Conservation (phyloP, 371 early-diverging fungal species). For the Mortierella sp. region DNA sequence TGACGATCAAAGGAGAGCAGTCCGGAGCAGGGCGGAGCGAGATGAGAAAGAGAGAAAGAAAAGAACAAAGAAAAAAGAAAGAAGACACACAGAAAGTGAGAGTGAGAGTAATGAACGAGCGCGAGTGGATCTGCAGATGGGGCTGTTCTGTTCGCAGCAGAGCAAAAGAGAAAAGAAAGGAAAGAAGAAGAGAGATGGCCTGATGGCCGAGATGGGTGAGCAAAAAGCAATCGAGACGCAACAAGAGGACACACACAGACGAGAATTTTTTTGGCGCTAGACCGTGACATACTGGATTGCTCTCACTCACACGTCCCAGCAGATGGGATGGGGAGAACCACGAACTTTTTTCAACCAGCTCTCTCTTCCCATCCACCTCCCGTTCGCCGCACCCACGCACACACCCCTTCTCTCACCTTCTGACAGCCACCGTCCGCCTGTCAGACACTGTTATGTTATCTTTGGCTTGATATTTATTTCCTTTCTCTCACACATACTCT, state of each 20-base stretch:
- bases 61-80: not conserved
- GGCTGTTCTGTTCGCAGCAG: too few relatives aligned
- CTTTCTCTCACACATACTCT: not conserved
- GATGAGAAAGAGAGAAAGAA: not conserved
- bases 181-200: not conserved
- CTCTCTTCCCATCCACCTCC: not conserved
- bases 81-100: not conserved
- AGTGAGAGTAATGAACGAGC: not conserved
- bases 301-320: too few relatives aligned
- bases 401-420: not conserved
- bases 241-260: too few relatives aligned
- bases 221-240: not conserved
- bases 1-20: not conserved
- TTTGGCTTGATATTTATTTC: too few relatives aligned
- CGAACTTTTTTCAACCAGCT: not conserved
- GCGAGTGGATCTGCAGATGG: not conserved
- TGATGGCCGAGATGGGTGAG: not conserved
- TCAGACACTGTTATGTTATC: too few relatives aligned
- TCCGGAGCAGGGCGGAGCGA: slow-evolving; percentile 1
- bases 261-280: too few relatives aligned
- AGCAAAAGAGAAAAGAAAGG: not conserved
- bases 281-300: too few relatives aligned
- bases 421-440: not conserved
- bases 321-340: not conserved
- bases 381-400: too few relatives aligned